Base-by-base conservation (phyloP, 352 stramenopile genomes). In the Phytopythium kandeliae region DNA sequence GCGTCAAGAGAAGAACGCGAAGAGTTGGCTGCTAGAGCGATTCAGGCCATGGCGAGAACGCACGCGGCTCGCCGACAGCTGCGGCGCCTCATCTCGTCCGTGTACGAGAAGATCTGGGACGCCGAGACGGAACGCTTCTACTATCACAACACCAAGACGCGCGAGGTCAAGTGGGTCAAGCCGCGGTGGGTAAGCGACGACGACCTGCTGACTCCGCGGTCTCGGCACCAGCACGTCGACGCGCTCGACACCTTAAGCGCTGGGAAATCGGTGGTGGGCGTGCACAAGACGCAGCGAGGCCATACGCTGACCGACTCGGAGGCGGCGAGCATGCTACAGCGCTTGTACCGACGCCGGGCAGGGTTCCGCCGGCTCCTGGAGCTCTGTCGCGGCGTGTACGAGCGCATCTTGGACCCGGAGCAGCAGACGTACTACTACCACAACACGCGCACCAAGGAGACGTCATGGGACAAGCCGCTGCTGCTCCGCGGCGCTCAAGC, bases 41-140 rank as follows among this genome's bases (percentile, higher is more conserved):
- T 92, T 30, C 81, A 92, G 38, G 59, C 67, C 13, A 89, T 89
- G 74, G 38, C 57, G 10, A 74, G 78, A 1, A 53, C 65, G n/a
- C 76, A 82, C 49, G 43, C 51, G 9, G 78, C 81, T 4, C 67
- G 78, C n/a, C 44, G 51, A 6, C 65, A 78, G 30, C 60, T 92
- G 48, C 78, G 76, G 17, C 63, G 50, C 19, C 35, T 87, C 40
- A 74, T 89, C 17, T 92, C 78, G 21, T 84, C 68, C 13, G 59
- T 89, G 15, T 92, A 92, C 53, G 73, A 89, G 48, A 92, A 89
- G 57, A 88, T 92, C 52, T 92, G 75, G 76, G 78, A 91, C 54
- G 41, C 28, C 10, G 25, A 34, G 7, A 63, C 62, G 2, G 48
- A 61, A 22, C 67, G 69, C 0, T 91, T 86, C 45, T 93, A 89